A percentile compares a stretch with the other conserved stretches of the same genome.
Evolutionary conservation across 2,329 filamentous ascomycete species (phyloP).

Genomic region (Penicillium sp.): DNA sequence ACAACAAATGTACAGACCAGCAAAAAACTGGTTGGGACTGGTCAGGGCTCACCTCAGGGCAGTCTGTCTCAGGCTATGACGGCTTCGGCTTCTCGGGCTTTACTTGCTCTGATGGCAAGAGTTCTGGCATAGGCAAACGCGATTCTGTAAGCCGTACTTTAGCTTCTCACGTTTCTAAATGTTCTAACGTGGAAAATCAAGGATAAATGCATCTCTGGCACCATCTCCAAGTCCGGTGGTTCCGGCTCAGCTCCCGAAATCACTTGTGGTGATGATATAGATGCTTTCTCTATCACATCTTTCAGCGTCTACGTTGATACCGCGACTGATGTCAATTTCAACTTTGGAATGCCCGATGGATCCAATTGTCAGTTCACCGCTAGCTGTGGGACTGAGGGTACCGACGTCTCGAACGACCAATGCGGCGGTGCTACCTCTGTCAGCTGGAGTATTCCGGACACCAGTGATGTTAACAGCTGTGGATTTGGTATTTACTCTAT

Average conservation of each 20-base stretch:
- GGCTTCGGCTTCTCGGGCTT: constrained; percentile 73
- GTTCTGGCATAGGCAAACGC: background rate
- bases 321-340: constrained; percentile 76
- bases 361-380: constrained; percentile 74
- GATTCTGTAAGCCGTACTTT: constrained; percentile 2
- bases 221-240: constrained; percentile 35
- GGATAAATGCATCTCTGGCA: constrained; percentile 60
- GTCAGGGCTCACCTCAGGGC: constrained; percentile 57
- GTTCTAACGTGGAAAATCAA: constrained; percentile 31
- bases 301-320: constrained; percentile 71
- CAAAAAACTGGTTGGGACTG: constrained; percentile 72
- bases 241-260: constrained; percentile 53
- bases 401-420: constrained; percentile 74
- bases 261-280: constrained; percentile 49
- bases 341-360: constrained; percentile 82
- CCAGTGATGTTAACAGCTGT: constrained; percentile 58
- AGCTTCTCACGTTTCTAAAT: background rate
- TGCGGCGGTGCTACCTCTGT: constrained; percentile 88
- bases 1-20: constrained; percentile 71
- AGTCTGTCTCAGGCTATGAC: constrained; percentile 59
- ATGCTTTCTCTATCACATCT: constrained; percentile 68
- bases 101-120: constrained; percentile 55
- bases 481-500: constrained; percentile 70
- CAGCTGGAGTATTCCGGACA: constrained; percentile 60
- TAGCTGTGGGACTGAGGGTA: constrained; percentile 64